These are phyloP conservation scores for Fusarium poae DNA, from an alignment of 2,329 filamentous ascomycete genomes.

Conservation along the genomic window DNA sequence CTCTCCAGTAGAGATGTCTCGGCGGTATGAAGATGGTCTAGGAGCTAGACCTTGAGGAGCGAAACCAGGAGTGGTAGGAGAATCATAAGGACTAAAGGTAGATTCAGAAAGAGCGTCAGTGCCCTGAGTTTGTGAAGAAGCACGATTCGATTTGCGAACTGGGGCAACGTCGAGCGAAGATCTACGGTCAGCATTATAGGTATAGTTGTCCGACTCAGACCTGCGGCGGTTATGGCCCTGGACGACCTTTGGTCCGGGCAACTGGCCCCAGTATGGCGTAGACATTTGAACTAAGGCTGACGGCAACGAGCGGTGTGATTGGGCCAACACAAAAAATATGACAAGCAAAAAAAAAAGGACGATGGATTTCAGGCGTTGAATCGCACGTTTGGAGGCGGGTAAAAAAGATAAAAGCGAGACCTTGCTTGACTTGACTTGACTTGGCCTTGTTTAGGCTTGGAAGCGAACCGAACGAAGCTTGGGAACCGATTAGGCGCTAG, in stretches of 20 bases:
- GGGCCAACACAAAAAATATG: constrained; percentile 36
- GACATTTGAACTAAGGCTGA: constrained; percentile 57
- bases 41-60: constrained; percentile 67
- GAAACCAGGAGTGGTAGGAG: constrained; percentile 66
- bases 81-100: constrained; percentile 69
- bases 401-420: constrained; percentile 31
- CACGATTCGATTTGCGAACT: constrained; percentile 63
- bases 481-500: constrained; percentile 39
- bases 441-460: constrained; percentile 4
- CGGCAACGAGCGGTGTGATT: constrained; percentile 45
- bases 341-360: constrained; percentile 18
- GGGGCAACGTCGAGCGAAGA: constrained; percentile 55
- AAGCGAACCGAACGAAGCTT: constrained; percentile 36
- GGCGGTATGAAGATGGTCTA: constrained; percentile 69
- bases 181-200: constrained; percentile 52
- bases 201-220: constrained; percentile 50
- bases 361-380: constrained; percentile 32
- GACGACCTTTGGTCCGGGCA: constrained; percentile 63
- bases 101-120: constrained; percentile 70
- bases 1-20: constrained; percentile 58
- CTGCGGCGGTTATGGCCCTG: constrained; percentile 55
- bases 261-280: constrained; percentile 70
- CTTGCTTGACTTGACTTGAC: no score
- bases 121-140: constrained; percentile 67
- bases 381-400: constrained; percentile 44